Percentiles rank a stretch among this genome's conserved stretches.
phyloP scores from a whole-genome alignment of 177 flowering plant genomes.

The Vitis hybrid region DNA sequence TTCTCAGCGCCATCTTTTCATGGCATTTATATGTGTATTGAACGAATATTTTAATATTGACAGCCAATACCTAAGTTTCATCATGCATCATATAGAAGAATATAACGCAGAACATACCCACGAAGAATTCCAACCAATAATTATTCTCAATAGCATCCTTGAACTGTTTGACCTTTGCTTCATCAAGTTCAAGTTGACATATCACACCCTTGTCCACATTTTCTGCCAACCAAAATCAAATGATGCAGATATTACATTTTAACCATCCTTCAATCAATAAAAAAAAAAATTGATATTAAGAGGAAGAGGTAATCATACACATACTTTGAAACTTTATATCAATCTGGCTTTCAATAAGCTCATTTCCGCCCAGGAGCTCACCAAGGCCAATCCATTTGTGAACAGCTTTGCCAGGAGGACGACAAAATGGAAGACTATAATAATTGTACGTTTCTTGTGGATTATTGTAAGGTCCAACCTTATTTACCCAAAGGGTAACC shows the following conservation, averaged over 20 bases:
- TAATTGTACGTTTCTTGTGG: slow-evolving; percentile 97
- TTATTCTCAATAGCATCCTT: slow-evolving; percentile 93
- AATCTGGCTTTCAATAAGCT: slow-evolving; percentile 90
- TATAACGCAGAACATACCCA: slow-evolving; percentile 58
- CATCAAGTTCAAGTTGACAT: slow-evolving; percentile 77
- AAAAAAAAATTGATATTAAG: background rate
- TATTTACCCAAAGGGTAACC: slow-evolving; percentile 94
- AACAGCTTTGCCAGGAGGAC: slow-evolving; percentile 45
- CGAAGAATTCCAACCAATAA: slow-evolving; percentile 97
- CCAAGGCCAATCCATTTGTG: slow-evolving; percentile 99
- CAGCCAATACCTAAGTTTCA: too few relatives aligned
- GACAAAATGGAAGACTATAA: slow-evolving; percentile 91
- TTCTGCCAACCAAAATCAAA: slow-evolving; percentile 37
- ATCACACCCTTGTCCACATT: slow-evolving; percentile 67
- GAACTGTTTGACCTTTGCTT: slow-evolving; percentile 76
- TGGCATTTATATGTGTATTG: too few relatives aligned
- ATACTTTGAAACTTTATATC: slow-evolving; percentile 80
- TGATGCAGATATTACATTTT: background rate
- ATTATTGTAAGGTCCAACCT: slow-evolving; percentile 96
- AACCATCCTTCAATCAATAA: background rate
- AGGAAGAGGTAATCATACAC: slow-evolving; percentile 14
- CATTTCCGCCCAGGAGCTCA: slow-evolving; percentile 98
- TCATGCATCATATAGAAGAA: background rate
- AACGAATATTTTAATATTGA: too few relatives aligned
- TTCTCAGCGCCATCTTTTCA: too few relatives aligned